Conservation (phyloP, 78 protist genomes). For the Isochrysis galbana region DNA sequence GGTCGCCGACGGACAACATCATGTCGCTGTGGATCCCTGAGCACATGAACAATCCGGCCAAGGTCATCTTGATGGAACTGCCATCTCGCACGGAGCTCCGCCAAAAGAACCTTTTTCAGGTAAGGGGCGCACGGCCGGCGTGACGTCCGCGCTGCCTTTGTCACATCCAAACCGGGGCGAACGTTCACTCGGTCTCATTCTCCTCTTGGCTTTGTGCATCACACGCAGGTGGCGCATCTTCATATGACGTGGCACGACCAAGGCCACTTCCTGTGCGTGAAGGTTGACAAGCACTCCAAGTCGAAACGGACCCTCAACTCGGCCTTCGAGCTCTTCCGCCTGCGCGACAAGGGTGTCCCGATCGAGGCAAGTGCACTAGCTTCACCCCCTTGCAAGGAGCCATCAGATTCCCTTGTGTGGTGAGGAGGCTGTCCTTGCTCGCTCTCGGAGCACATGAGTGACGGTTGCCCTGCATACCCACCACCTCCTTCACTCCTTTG, state of each 20-base stretch:
- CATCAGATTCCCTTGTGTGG: too few relatives aligned
- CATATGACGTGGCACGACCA: conserved; percentile 78
- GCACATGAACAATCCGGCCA: background rate
- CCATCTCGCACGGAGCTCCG: conserved; percentile 55
- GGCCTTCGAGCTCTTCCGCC: conserved; percentile 82
- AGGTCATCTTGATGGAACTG: conserved; percentile 59
- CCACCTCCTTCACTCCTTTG: too few relatives aligned
- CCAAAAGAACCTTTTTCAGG: conserved; percentile 75
- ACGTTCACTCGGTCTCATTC: too few relatives aligned
- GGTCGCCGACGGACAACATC: conserved; percentile 83
- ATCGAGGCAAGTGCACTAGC: too few relatives aligned
- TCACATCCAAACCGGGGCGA: too few relatives aligned
- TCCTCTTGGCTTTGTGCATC: too few relatives aligned
- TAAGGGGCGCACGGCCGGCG: too few relatives aligned
- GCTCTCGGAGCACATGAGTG: too few relatives aligned
- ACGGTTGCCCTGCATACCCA: too few relatives aligned
- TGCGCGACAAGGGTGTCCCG: conserved; percentile 75
- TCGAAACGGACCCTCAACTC: conserved; percentile 43
- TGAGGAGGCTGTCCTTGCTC: too few relatives aligned
- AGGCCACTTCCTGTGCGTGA: conserved; percentile 80
- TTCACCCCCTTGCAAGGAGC: too few relatives aligned
- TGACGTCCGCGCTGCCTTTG: too few relatives aligned
- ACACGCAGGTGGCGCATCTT: conserved; percentile 47
- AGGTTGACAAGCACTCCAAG: conserved; percentile 67
- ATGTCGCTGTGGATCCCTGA: conserved; percentile 79